Evolutionary conservation across 1,284 basidiomycete genomes (phyloP), one percentile per base, ranked within the genome.

Genomic region (Hemileia vastatrix): DNA sequence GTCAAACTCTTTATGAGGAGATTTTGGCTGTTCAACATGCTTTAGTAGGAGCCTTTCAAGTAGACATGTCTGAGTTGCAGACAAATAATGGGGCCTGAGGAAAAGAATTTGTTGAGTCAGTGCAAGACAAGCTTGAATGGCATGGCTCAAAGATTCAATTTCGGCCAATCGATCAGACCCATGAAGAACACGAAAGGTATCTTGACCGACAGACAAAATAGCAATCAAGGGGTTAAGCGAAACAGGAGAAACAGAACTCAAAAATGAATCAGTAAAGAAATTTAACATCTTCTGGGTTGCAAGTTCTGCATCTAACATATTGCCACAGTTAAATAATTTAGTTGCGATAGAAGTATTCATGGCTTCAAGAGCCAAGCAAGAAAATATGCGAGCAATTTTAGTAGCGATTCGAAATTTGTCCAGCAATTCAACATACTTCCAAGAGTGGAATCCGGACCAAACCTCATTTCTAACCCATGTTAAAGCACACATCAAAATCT

Each of bases 381-480:
- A 54, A 43, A 62, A 62, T 18, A 62, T 55, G 18, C 21, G 6
- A 33, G 48, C 50, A 43, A 45, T 50, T 52, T 55, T 63, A 48
- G 53, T 63, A 6, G 53, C 47, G 47, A 63, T 56, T n/a, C 44
- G 24, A 47, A 56, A 63, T 43, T 56, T 55, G 11, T 55, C 61
- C 44, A 56, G 54, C 27, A 63, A 55, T 36, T 48, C 47, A 19
- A 53, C 19, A 57, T 63, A 63, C 47, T 63, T 63, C 61, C 61
- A 63, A 50, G 55, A 56, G 13, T 55, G 61, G 44, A 63, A 63
- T 5, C 61, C 61, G 6, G 61, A 54, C 61, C 61, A 63, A 63
- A 63, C 43, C n/a, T 63, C 61, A 31, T 63, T 54, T 4, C 61
- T 50, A 32, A 63, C 52, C 61, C 61, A 63, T 18, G 31, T 45